Evolutionary conservation across 495 filamentous ascomycete genomes (phyloP).

Genomic region (Hypoxylon subgilvum): DNA sequence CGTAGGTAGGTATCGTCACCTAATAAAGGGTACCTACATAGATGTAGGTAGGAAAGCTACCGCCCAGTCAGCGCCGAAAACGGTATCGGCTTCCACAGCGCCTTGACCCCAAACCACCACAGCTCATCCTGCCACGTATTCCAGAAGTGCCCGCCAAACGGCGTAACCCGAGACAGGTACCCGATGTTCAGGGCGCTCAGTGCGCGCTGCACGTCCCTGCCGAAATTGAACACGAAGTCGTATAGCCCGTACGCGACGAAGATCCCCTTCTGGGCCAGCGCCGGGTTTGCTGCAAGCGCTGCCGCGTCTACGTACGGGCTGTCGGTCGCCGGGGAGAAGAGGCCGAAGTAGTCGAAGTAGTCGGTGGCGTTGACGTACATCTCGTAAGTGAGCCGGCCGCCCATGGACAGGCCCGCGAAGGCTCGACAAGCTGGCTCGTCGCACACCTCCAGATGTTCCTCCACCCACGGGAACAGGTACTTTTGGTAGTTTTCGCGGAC

Average conservation of each 20-base stretch:
- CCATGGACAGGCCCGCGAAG: slow-evolving; percentile 42
- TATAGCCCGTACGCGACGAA: slow-evolving; percentile 43
- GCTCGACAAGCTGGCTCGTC: slow-evolving; percentile 37
- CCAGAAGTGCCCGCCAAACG: slow-evolving; percentile 43
- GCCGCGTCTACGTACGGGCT: slow-evolving; percentile 30
- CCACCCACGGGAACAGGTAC: slow-evolving; percentile 42
- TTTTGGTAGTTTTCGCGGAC: slow-evolving; percentile 42
- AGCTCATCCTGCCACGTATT: slow-evolving; percentile 47
- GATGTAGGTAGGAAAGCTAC: no score
- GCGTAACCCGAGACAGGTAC: slow-evolving; percentile 35
- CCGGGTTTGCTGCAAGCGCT: slow-evolving; percentile 31
- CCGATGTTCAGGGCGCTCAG: slow-evolving; percentile 22
- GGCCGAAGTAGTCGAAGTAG: slow-evolving; percentile 41
- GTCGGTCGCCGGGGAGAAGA: slow-evolving; percentile 42
- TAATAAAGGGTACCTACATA: no score
- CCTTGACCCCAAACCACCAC: slow-evolving; percentile 45
- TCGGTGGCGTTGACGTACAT: slow-evolving; percentile 46
- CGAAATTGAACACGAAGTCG: slow-evolving; percentile 35
- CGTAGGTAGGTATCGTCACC: no score
- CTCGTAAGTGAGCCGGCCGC: slow-evolving; percentile 43
- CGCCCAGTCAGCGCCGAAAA: slow-evolving; percentile 19
- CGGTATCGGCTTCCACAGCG: slow-evolving; percentile 43
- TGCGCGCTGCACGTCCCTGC: slow-evolving; percentile 37
- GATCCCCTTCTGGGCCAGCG: slow-evolving; percentile 33
- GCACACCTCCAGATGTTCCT: slow-evolving; percentile 32